phyloP scores from a whole-genome alignment of 495 filamentous ascomycete species.

The Penicillium argentinense region DNA sequence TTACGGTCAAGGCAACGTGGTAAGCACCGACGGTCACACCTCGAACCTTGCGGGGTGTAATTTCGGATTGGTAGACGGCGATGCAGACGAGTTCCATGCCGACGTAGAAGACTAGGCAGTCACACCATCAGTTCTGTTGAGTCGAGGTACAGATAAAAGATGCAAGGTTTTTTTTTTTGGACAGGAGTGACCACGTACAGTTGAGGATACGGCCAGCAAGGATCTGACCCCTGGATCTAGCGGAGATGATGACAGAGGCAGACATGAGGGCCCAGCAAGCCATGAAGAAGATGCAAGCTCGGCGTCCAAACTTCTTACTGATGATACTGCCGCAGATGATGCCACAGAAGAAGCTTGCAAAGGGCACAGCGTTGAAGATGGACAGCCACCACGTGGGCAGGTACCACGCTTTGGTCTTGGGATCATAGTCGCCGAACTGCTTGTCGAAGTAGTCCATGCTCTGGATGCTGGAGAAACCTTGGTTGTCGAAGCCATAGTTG shows the following conservation, averaged over 20 bases:
- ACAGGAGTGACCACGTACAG: no score
- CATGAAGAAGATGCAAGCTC: neutral
- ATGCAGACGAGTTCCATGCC: no score
- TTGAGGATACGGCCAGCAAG: slow-evolving; percentile 4
- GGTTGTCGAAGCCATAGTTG: slow-evolving; percentile 6
- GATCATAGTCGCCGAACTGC: neutral
- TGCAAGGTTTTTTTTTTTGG: no score
- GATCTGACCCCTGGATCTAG: neutral
- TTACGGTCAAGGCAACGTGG: no score
- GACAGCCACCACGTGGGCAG: neutral
- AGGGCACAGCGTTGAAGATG: neutral
- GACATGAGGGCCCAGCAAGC: neutral
- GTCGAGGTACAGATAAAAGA: no score
- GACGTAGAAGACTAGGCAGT: no score
- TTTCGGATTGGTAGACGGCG: no score
- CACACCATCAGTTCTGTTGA: slow-evolving; percentile 3
- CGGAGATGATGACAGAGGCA: slow-evolving; percentile 2
- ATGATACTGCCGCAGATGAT: neutral
- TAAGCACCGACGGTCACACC: no score
- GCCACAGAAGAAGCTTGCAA: neutral
- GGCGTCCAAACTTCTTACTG: neutral
- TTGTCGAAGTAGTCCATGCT: slow-evolving; percentile 3
- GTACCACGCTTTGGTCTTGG: neutral
- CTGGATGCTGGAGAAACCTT: slow-evolving; percentile 4
- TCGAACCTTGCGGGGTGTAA: no score